These are phyloP conservation scores for Bolboschoenus planiculmis DNA, from an alignment of 176 grass and related monocot genomes.

Conservation along the genomic window DNA sequence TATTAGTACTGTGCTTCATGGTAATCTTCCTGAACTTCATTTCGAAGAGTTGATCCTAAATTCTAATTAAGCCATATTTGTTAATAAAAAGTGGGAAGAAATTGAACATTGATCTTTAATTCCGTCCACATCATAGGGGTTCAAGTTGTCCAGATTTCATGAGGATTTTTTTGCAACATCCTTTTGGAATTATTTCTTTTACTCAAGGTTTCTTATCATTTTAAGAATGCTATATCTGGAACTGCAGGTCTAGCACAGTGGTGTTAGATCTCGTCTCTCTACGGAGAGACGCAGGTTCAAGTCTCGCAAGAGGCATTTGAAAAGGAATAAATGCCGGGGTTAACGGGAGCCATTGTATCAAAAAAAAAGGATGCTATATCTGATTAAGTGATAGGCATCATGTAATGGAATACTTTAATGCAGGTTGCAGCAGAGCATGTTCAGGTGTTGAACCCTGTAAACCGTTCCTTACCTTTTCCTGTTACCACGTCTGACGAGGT, in stretches of 20 bases:
- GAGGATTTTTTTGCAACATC: background rate
- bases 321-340: no score
- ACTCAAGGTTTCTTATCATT: no score
- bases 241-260: no score
- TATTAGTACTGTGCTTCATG: background rate
- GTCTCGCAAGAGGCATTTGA: no score
- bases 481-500: constrained; percentile 62
- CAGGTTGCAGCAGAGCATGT: constrained; percentile 65
- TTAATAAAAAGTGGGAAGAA: background rate
- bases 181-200: background rate
- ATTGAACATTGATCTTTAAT: background rate
- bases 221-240: no score
- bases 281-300: no score
- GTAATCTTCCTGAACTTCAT: background rate
- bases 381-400: background rate
- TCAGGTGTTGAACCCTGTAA: constrained; percentile 76
- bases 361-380: no score
- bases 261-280: no score
- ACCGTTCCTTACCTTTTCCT: constrained; percentile 76
- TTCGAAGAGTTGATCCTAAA: background rate
- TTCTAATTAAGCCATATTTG: background rate
- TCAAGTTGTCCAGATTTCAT: background rate
- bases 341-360: no score
- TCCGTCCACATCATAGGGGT: background rate
- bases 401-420: background rate